These are phyloP conservation scores for Perkinsus marinus DNA, from an alignment of 169 alveolate genomes.

Conservation along the genomic window DNA sequence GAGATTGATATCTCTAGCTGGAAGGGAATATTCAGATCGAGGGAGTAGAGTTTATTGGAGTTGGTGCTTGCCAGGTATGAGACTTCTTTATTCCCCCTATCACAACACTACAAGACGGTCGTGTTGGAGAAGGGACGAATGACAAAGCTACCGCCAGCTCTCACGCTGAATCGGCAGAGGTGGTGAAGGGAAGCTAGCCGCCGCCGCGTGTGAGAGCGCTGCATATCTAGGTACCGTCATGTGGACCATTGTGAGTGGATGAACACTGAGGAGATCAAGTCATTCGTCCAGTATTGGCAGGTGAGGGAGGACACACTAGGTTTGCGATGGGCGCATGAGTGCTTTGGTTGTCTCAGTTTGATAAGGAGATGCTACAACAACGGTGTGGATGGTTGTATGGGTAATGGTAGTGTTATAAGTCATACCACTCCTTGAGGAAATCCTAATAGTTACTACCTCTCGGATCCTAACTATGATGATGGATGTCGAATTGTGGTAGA, in stretches of 20 bases:
- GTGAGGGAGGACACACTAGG: no score
- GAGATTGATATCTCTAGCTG: no score
- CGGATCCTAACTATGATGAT: background rate
- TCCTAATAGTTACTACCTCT: background rate
- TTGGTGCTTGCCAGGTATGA: background rate
- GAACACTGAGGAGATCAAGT: background rate
- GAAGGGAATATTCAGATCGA: no score
- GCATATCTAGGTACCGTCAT: background rate
- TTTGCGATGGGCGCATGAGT: no score
- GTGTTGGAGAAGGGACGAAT: background rate
- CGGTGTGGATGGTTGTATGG: background rate
- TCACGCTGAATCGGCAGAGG: background rate
- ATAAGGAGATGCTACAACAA: background rate
- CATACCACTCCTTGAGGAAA: background rate
- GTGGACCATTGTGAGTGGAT: background rate
- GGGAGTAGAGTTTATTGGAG: no score
- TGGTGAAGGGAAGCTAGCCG: background rate
- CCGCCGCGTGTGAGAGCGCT: no score
- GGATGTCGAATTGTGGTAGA: background rate
- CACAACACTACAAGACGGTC: background rate
- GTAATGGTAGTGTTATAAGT: background rate
- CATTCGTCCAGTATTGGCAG: background rate
- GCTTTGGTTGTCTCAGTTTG: background rate
- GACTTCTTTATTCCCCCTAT: background rate
- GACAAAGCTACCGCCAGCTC: background rate